Evolutionary conservation across 495 filamentous ascomycete species (phyloP), one percentile per base, ranked within the genome.

Genomic region (Aspergillus nidulans): DNA sequence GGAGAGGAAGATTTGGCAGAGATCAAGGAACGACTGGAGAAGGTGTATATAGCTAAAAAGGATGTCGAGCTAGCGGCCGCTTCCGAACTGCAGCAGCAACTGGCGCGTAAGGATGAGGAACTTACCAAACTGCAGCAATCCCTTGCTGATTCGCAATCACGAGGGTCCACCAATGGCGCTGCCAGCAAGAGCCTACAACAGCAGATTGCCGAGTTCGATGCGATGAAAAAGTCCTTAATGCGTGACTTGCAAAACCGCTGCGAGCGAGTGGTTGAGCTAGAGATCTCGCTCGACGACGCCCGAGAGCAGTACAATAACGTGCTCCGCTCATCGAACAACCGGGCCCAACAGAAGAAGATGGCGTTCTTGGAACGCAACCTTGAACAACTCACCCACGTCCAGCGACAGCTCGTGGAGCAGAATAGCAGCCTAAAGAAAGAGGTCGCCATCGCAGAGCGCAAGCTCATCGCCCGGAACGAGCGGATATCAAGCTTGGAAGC

Each of bases 201-300:
- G 72, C 92, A 96, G 74, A 92, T 98, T 65, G 88, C 94, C 52
- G 94, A 98, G 62, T 98, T 98, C 59, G 94, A 98, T 73, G 87
- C 87, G 32, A 98, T 98, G 92, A 98, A 98, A 82, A 98, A 98
- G 82, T 94, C 88, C 41, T 77, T 98, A 57, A 98, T 98, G 94
- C 88, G 94, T 53, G 94, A 98, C 73, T 77, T 98, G 49, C 94
- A 98, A 73, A 98, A 98, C 75, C 84, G 94, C 40, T 98, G 94
- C 71, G 94, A 98, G 76, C 84, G 94, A 60, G 92, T 98, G 40
- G 94, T 98, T 23, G 94, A 98, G 73, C 83, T 98, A 25, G 94
- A 98, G 66, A 97, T 98, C 61, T 94, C 89, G 21, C 77, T 98
- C 26, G 94, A 98, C 64, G 91, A 96, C 74, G 95, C 94, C 4